Percentiles rank a stretch among this genome's conserved stretches.
Evolutionary conservation across 305 asterid genomes (phyloP).

Genomic region (Petunia hybrid): DNA sequence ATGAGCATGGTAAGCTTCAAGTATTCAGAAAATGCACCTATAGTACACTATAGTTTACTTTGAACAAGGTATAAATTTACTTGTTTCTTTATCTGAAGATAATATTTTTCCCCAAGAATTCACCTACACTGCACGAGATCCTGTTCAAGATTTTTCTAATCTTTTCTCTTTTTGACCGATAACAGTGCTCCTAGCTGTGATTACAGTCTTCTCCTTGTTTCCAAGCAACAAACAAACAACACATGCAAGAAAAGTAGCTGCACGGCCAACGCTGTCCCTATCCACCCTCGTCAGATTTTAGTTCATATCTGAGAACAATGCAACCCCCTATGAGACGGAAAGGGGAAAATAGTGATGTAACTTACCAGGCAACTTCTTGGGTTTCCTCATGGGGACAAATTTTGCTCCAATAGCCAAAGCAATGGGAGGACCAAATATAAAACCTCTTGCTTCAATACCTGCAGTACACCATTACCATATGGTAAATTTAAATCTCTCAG

Average conservation of each 20-base stretch:
- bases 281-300: background rate
- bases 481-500: slow-evolving; percentile 8
- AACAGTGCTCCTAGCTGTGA: background rate
- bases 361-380: slow-evolving; percentile 87
- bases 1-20: background rate
- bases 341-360: background rate
- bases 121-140: slow-evolving; percentile 16
- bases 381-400: slow-evolving; percentile 92
- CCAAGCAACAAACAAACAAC: background rate
- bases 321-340: background rate
- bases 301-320: background rate
- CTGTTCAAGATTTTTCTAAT: slow-evolving; percentile 2
- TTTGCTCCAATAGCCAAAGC: slow-evolving; percentile 96
- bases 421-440: slow-evolving; percentile 97
- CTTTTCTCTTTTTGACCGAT: background rate
- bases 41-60: background rate
- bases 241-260: slow-evolving; percentile 23
- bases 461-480: slow-evolving; percentile 33
- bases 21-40: slow-evolving; percentile 3
- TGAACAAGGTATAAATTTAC: background rate
- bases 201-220: background rate
- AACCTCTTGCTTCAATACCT: slow-evolving; percentile 96
- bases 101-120: background rate
- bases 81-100: background rate
- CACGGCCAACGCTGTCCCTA: background rate